These are phyloP conservation scores for Clonostachys rhizophaga DNA, from an alignment of 2,329 filamentous ascomycete genomes.

Conservation along the genomic window DNA sequence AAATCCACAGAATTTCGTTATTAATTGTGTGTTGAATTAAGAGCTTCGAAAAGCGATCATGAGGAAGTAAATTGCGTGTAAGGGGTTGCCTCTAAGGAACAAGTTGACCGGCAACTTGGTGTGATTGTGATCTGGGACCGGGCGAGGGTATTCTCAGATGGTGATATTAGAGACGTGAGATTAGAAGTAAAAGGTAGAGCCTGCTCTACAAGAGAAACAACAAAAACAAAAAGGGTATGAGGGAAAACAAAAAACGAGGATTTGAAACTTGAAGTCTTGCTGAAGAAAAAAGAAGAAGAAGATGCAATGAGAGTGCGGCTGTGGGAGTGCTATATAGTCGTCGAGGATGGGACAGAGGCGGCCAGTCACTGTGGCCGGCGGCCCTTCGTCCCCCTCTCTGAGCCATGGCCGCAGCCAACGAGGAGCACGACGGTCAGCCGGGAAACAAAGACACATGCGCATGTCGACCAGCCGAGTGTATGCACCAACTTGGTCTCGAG, in stretches of 20 bases:
- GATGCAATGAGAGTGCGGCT: slow-evolving; percentile 25
- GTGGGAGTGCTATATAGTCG: slow-evolving; percentile 18
- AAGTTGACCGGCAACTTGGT: slow-evolving; percentile 32
- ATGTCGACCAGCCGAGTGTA: not conserved
- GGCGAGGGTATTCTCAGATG: slow-evolving; percentile 4
- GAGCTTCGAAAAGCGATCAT: slow-evolving; percentile 14
- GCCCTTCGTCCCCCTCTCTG: not conserved
- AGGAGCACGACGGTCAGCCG: not conserved
- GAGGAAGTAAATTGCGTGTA: slow-evolving; percentile 7
- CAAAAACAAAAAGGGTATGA: slow-evolving; percentile 28
- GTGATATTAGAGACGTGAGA: slow-evolving; percentile 19
- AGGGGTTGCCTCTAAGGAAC: slow-evolving; percentile 21
- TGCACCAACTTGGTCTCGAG: not conserved
- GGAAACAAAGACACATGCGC: not conserved
- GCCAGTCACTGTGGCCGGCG: not conserved
- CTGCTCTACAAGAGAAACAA: slow-evolving; percentile 44
- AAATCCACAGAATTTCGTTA: slow-evolving; percentile 48
- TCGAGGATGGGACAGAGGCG: not conserved
- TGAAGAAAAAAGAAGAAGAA: slow-evolving; percentile 49
- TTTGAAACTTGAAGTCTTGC: slow-evolving; percentile 58
- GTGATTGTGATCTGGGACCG: slow-evolving; percentile 5
- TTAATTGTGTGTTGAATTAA: slow-evolving; percentile 28
- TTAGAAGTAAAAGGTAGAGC: slow-evolving; percentile 40
- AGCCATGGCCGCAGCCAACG: not conserved
- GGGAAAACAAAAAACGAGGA: slow-evolving; percentile 42